Conservation (phyloP, 2,329 filamentous ascomycete species). For the Torrubiellomyces zombiae region DNA sequence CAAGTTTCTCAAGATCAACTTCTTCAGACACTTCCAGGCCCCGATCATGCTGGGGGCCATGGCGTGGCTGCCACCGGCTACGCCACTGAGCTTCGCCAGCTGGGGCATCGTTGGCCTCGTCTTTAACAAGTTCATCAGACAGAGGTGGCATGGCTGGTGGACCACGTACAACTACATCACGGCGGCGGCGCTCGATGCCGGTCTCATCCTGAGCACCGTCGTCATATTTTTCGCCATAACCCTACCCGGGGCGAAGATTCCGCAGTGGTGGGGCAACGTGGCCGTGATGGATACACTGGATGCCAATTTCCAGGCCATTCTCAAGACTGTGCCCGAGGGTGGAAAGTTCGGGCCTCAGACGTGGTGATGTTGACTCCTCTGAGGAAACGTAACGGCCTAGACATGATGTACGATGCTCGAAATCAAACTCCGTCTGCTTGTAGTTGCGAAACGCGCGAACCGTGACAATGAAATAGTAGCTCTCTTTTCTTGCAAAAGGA, state of each 20-base stretch:
- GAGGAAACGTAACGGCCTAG: too few relatives aligned
- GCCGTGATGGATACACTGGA: slow-evolving; percentile 19
- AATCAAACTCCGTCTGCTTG: too few relatives aligned
- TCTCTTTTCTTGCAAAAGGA: too few relatives aligned
- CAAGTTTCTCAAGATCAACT: slow-evolving; percentile 9
- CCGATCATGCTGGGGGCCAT: slow-evolving; percentile 42
- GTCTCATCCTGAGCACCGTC: slow-evolving; percentile 19
- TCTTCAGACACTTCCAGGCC: slow-evolving; percentile 32
- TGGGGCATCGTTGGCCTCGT: slow-evolving; percentile 41
- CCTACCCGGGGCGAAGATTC: slow-evolving; percentile 18
- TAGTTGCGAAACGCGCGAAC: too few relatives aligned
- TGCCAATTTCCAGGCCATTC: slow-evolving; percentile 7
- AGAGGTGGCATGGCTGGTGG: slow-evolving; percentile 43
- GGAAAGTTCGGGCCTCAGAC: slow-evolving; percentile 15
- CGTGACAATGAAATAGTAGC: too few relatives aligned
- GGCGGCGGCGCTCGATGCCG: slow-evolving; percentile 21
- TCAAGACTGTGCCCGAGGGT: slow-evolving; percentile 8
- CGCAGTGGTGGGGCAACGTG: slow-evolving; percentile 36
- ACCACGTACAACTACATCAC: slow-evolving; percentile 24
- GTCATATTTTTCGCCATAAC: slow-evolving; percentile 13
- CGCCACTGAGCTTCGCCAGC: slow-evolving; percentile 38
- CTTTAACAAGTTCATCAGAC: slow-evolving; percentile 40
- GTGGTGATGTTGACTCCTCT: slow-evolving; percentile 12
- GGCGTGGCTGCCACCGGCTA: slow-evolving; percentile 39
- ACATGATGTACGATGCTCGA: too few relatives aligned